Evolutionary conservation across 176 grass and related monocot genomes (phyloP).

Genomic region (Eragrostis curvula): DNA sequence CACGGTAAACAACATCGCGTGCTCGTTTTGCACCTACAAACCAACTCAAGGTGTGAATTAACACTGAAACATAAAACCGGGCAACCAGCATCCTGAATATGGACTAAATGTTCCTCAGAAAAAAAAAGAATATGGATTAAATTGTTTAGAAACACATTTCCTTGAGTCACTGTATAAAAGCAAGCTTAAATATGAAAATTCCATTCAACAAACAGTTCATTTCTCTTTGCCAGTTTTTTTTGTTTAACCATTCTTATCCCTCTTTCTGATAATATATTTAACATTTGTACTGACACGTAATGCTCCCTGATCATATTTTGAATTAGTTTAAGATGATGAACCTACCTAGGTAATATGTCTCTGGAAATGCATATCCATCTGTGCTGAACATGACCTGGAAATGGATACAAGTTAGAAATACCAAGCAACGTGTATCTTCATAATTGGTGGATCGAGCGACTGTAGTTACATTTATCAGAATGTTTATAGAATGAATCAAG

Average conservation of each 20-base stretch:
- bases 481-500: slow-evolving; percentile 19
- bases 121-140: background rate
- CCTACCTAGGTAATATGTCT: slow-evolving; percentile 93
- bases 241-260: background rate
- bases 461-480: background rate
- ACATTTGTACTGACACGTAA: slow-evolving; percentile 16
- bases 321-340: slow-evolving; percentile 30
- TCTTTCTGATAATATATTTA: slow-evolving; percentile 20
- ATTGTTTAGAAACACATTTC: background rate
- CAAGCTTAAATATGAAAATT: slow-evolving; percentile 9
- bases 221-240: background rate
- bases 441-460: slow-evolving; percentile 10
- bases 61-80: background rate
- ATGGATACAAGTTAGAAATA: slow-evolving; percentile 46
- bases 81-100: background rate
- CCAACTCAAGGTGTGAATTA: slow-evolving; percentile 17
- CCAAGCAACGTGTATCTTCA: slow-evolving; percentile 19
- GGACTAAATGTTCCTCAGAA: too few relatives aligned
- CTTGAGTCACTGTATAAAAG: background rate
- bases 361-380: slow-evolving; percentile 98
- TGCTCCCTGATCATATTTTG: slow-evolving; percentile 5
- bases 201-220: background rate
- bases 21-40: slow-evolving; percentile 75
- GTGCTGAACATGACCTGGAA: slow-evolving; percentile 97
- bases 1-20: slow-evolving; percentile 80